Percentiles rank a stretch among this genome's conserved stretches.
phyloP scores from a whole-genome alignment of 345 rosid species.

The Brassica rapa region DNA sequence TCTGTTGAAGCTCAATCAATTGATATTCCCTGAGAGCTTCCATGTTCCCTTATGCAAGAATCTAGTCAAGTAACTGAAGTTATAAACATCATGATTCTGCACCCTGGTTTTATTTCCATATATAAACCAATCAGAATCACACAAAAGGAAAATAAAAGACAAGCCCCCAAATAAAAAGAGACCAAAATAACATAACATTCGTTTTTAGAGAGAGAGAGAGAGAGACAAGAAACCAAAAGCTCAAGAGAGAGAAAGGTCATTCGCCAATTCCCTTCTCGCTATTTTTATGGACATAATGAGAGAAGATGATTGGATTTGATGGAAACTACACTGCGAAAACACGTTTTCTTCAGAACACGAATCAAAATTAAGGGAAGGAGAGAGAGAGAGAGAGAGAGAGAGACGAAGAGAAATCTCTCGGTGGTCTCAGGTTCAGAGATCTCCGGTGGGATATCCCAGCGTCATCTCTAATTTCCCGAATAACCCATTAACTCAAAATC shows the following conservation, averaged over 20 bases:
- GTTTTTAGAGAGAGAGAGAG: not conserved
- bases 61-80: not conserved
- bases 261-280: constrained; percentile 10
- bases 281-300: constrained; percentile 18
- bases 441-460: not conserved
- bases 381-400: not conserved
- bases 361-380: not conserved
- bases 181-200: constrained; percentile 2
- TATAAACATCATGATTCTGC: not conserved
- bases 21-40: not conserved
- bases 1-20: not conserved
- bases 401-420: not conserved
- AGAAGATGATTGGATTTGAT: constrained; percentile 1
- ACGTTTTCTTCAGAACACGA: constrained; percentile 11
- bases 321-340: constrained; percentile 34
- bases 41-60: not conserved
- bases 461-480: not conserved
- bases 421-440: not conserved
- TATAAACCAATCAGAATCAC: not conserved
- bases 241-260: constrained; percentile 11
- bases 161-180: not conserved
- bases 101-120: not conserved
- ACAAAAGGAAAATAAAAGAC: not conserved
- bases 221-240: constrained; percentile 14
- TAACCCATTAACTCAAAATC: not conserved